A percentile compares a stretch with the other conserved stretches of the same genome.
phyloP scores from a whole-genome alignment of 495 filamentous ascomycete genomes.

The Haplographium delicatum region DNA sequence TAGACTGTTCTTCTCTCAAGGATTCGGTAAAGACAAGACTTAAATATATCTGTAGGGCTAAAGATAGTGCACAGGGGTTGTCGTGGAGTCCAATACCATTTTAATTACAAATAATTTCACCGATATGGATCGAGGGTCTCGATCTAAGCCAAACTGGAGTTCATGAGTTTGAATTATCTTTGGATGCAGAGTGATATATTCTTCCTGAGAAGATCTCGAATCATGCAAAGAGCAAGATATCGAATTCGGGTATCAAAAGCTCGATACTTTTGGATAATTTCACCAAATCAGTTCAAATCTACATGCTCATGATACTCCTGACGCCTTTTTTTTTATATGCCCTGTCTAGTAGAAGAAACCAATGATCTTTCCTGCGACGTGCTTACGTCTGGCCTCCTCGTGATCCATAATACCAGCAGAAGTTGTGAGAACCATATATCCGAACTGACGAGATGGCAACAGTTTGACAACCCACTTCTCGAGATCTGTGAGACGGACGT shows the following conservation, averaged over 20 bases:
- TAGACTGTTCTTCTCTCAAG: too few relatives aligned
- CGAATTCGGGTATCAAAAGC: constrained; percentile 18
- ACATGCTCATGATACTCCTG: constrained; percentile 23
- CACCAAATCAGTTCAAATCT: constrained; percentile 19
- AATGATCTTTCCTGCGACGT: constrained; percentile 93
- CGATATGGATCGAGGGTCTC: too few relatives aligned
- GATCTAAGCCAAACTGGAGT: too few relatives aligned
- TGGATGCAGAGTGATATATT: constrained; percentile 27
- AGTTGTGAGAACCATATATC: constrained; percentile 97
- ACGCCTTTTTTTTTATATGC: constrained; percentile 17
- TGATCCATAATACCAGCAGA: constrained; percentile 99
- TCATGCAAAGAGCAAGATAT: constrained; percentile 18
- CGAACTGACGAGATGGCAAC: constrained; percentile 97
- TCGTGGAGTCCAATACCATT: too few relatives aligned
- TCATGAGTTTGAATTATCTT: constrained; percentile 26
- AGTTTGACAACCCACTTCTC: constrained; percentile 99
- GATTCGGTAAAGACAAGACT: too few relatives aligned
- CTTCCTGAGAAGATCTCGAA: constrained; percentile 8
- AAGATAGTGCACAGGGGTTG: too few relatives aligned
- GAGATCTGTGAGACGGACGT: constrained; percentile 92
- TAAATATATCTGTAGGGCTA: too few relatives aligned
- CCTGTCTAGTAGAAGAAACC: constrained; percentile 92
- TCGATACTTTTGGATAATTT: constrained; percentile 14
- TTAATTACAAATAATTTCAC: too few relatives aligned
- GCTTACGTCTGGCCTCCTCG: constrained; percentile 97